A percentile compares a stretch with the other conserved stretches of the same genome.
Conservation (phyloP, 345 rosid species). For the Citrus unshiu region DNA sequence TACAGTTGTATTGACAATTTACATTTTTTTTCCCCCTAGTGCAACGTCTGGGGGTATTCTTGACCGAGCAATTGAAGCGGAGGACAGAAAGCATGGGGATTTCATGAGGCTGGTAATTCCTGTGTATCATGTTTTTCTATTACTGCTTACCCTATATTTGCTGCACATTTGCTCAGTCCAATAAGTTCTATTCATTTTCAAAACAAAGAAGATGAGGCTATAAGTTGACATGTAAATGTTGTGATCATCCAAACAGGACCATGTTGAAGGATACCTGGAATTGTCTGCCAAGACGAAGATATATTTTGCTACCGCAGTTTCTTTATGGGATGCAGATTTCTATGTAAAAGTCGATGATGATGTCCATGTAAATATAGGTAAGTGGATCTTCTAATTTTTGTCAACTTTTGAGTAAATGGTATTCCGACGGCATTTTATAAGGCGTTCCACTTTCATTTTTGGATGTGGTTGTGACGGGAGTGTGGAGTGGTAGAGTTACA, state of each 20-base stretch:
- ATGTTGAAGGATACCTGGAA: slow-evolving; percentile 96
- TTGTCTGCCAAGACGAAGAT: slow-evolving; percentile 97
- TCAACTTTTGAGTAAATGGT: neutral
- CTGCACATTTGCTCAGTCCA: neutral
- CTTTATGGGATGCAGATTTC: slow-evolving; percentile 95
- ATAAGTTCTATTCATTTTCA: neutral
- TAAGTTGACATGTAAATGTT: slow-evolving; percentile 4
- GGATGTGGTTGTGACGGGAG: neutral
- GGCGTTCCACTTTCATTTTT: neutral
- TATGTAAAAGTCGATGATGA: slow-evolving; percentile 98
- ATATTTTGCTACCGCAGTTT: slow-evolving; percentile 84
- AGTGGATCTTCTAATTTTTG: neutral
- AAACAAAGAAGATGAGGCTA: neutral
- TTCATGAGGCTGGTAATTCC: slow-evolving; percentile 70
- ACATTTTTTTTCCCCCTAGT: slow-evolving; percentile 34
- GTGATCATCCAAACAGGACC: slow-evolving; percentile 54
- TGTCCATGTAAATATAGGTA: slow-evolving; percentile 97
- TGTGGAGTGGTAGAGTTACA: neutral
- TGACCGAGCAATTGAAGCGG: slow-evolving; percentile 92
- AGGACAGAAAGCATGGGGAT: slow-evolving; percentile 89
- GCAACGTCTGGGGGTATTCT: slow-evolving; percentile 89
- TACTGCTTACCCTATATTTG: slow-evolving; percentile 2
- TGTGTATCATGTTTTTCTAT: neutral
- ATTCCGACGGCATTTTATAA: neutral
- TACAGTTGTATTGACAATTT: neutral